These are phyloP conservation scores for Posidonia australis DNA, from an alignment of 106 monocot species.

Conservation along the genomic window DNA sequence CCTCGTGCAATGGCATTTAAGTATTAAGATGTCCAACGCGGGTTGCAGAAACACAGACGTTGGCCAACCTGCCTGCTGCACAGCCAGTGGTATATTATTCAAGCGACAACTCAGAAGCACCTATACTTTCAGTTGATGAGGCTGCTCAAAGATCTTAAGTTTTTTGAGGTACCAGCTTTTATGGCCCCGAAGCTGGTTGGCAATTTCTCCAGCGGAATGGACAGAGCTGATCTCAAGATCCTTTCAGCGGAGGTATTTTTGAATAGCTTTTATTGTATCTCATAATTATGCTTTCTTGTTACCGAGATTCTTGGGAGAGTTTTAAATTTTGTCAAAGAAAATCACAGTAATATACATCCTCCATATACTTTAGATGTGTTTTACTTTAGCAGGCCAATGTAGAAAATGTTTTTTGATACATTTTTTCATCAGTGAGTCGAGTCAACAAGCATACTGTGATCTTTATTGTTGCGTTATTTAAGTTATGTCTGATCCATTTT, in stretches of 20 bases:
- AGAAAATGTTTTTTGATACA: too few relatives aligned
- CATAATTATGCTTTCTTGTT: too few relatives aligned
- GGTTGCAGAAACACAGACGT: constrained; percentile 63
- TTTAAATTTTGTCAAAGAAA: too few relatives aligned
- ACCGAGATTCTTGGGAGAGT: too few relatives aligned
- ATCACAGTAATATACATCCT: too few relatives aligned
- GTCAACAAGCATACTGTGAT: too few relatives aligned
- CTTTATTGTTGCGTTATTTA: too few relatives aligned
- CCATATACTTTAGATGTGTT: too few relatives aligned
- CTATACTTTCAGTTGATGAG: constrained; percentile 73
- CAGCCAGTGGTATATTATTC: constrained; percentile 35
- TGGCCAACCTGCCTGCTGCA: constrained; percentile 46
- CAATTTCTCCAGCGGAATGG: constrained; percentile 61
- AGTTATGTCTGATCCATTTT: too few relatives aligned
- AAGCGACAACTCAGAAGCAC: constrained; percentile 25
- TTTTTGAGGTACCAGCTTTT: constrained; percentile 44
- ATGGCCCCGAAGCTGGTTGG: constrained; percentile 40
- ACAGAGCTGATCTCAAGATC: constrained; percentile 70
- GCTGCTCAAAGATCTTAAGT: constrained; percentile 55
- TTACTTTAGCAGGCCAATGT: too few relatives aligned
- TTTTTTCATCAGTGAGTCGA: too few relatives aligned
- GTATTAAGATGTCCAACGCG: constrained; percentile 5
- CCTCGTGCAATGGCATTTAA: not conserved
- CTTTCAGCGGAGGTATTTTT: constrained; percentile 66
- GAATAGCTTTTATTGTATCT: too few relatives aligned